A percentile compares a stretch with the other conserved stretches of the same genome.
Evolutionary conservation across 306 rosid genomes (phyloP).

Genomic region (Coriaria nepalensis): DNA sequence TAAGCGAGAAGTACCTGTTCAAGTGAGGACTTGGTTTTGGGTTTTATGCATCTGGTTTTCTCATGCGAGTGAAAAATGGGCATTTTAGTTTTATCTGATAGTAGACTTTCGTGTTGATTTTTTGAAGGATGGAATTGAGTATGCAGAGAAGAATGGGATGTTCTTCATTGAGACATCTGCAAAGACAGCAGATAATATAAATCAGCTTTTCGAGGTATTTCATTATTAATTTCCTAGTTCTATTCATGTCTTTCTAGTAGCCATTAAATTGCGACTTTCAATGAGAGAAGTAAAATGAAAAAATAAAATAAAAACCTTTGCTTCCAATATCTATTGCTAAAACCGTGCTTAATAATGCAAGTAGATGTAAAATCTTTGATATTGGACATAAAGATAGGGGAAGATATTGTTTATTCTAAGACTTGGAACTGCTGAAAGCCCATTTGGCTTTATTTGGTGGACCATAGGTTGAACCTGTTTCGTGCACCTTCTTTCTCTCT

Average conservation of each 20-base stretch:
- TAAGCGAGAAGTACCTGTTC: slow-evolving; percentile 67
- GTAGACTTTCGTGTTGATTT: neutral
- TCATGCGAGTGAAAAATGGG: neutral
- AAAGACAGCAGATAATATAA: slow-evolving; percentile 93
- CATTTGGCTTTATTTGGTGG: no score
- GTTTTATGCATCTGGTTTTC: no score
- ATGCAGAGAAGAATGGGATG: slow-evolving; percentile 92
- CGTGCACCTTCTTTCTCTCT: no score
- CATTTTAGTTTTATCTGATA: neutral
- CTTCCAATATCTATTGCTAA: no score
- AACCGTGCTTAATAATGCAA: no score
- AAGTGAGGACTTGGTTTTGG: slow-evolving; percentile 26
- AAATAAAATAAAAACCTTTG: no score
- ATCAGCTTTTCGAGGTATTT: slow-evolving; percentile 88
- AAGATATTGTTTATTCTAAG: no score
- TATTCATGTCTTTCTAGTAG: neutral
- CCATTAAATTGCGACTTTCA: neutral
- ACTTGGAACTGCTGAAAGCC: no score
- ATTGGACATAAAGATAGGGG: no score
- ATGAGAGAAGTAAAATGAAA: no score
- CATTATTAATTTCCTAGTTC: neutral
- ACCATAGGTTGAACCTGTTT: no score
- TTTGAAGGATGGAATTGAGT: slow-evolving; percentile 71
- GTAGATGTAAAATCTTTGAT: no score
- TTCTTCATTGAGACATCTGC: slow-evolving; percentile 99